Evolutionary conservation across 495 filamentous ascomycete species (phyloP).

Genomic region (Rusavskia elegans): DNA sequence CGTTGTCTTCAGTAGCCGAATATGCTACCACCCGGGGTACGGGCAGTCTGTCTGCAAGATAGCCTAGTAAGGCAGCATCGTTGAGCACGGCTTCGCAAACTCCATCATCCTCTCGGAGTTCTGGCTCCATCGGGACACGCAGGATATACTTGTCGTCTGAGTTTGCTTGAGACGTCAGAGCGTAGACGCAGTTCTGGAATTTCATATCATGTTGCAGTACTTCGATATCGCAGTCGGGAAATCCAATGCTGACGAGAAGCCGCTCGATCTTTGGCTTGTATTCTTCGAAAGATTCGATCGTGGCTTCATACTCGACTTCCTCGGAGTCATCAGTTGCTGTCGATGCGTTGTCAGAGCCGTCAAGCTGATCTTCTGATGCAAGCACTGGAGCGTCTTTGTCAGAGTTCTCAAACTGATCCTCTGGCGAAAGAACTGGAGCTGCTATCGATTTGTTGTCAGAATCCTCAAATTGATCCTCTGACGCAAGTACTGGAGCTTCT

Average conservation of each 20-base stretch:
- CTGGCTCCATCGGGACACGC: neutral
- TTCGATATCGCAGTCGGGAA: neutral
- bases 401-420: too few relatives aligned
- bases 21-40: neutral
- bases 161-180: neutral
- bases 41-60: neutral
- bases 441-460: too few relatives aligned
- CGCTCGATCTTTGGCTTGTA: conserved; percentile 1
- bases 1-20: neutral
- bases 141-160: neutral
- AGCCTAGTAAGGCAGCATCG: neutral
- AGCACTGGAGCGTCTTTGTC: neutral
- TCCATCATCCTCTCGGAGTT: neutral
- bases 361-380: neutral
- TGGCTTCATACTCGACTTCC: too few relatives aligned
- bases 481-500: too few relatives aligned
- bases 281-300: neutral
- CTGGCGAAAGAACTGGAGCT: too few relatives aligned
- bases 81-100: neutral
- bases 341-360: neutral
- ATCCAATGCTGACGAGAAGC: neutral
- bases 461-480: too few relatives aligned
- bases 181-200: neutral
- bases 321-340: neutral
- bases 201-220: neutral